A percentile compares a stretch with the other conserved stretches of the same genome.
These are phyloP conservation scores for Eutrema salsugineum DNA, from an alignment of 441 rosid genomes.

Conservation along the genomic window DNA sequence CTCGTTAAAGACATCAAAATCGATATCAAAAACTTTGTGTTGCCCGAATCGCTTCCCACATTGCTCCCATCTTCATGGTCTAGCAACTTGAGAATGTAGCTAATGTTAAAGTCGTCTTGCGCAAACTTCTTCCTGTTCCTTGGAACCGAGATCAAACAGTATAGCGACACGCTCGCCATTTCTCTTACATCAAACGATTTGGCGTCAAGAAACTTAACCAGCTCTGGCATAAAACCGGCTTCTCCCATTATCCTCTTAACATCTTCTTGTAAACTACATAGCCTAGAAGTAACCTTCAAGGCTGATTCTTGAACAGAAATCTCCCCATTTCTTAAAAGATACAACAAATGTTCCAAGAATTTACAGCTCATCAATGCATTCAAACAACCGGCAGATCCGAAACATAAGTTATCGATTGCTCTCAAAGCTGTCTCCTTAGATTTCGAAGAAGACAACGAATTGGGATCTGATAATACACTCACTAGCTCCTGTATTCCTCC, in stretches of 20 bases:
- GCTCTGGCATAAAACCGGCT: slow-evolving; percentile 76
- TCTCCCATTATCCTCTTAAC: slow-evolving; percentile 72
- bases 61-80: slow-evolving; percentile 55
- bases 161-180: slow-evolving; percentile 71
- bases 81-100: slow-evolving; percentile 58
- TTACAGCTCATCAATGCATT: slow-evolving; percentile 44
- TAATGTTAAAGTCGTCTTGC: slow-evolving; percentile 64
- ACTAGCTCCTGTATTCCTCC: slow-evolving; percentile 69
- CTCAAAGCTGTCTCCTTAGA: slow-evolving; percentile 60
- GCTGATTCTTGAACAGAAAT: slow-evolving; percentile 74
- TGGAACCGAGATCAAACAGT: slow-evolving; percentile 50
- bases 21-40: slow-evolving; percentile 63
- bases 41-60: slow-evolving; percentile 33
- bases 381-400: slow-evolving; percentile 44
- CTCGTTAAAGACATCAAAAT: slow-evolving; percentile 68
- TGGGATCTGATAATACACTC: slow-evolving; percentile 54
- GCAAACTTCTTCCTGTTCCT: slow-evolving; percentile 66
- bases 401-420: slow-evolving; percentile 69
- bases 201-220: slow-evolving; percentile 74
- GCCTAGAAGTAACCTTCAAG: slow-evolving; percentile 60
- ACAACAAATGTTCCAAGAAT: slow-evolving; percentile 55
- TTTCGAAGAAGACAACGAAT: slow-evolving; percentile 43
- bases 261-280: slow-evolving; percentile 64
- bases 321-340: slow-evolving; percentile 61
- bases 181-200: slow-evolving; percentile 74